Conservation (phyloP, 2,329 filamentous ascomycete genomes). For the Monilinia aucupariae region DNA sequence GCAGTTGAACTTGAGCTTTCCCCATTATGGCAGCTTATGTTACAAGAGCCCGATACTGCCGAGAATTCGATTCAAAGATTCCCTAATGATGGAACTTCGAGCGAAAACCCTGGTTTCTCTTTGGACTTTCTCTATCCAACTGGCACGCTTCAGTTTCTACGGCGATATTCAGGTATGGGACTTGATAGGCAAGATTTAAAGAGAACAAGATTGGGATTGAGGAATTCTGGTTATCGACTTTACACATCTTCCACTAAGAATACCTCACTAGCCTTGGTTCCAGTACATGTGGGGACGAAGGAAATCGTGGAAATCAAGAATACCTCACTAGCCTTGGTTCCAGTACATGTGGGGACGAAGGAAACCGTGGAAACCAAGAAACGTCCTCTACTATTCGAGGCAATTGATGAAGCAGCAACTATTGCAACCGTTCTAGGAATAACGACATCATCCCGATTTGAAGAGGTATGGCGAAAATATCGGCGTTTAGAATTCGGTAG, state of each 20-base stretch:
- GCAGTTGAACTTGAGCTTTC: conserved; percentile 37
- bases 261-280: conserved; percentile 5
- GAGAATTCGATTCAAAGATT: conserved; percentile 20
- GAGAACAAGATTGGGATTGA: conserved; percentile 20
- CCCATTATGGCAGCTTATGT: conserved; percentile 31
- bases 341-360: background rate
- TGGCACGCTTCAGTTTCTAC: conserved; percentile 37
- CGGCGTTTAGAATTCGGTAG: conserved; percentile 20
- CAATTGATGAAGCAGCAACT: conserved; percentile 4
- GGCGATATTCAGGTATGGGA: conserved; percentile 30
- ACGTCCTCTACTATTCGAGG: background rate
- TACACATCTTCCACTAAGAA: conserved; percentile 35
- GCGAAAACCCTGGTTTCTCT: conserved; percentile 24
- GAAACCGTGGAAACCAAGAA: background rate
- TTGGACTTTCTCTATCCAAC: conserved; percentile 41
- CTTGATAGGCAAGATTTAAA: conserved; percentile 28
- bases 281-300: background rate
- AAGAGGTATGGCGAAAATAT: conserved; percentile 42
- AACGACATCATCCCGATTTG: conserved; percentile 28
- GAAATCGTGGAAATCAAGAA: background rate
- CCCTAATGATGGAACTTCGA: conserved; percentile 15
- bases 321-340: conserved; percentile 3
- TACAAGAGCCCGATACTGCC: conserved; percentile 21
- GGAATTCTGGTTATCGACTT: conserved; percentile 31
- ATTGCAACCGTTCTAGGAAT: conserved; percentile 20